Base-by-base conservation (phyloP, 169 alveolate species). In the Blepharisma undulans region DNA sequence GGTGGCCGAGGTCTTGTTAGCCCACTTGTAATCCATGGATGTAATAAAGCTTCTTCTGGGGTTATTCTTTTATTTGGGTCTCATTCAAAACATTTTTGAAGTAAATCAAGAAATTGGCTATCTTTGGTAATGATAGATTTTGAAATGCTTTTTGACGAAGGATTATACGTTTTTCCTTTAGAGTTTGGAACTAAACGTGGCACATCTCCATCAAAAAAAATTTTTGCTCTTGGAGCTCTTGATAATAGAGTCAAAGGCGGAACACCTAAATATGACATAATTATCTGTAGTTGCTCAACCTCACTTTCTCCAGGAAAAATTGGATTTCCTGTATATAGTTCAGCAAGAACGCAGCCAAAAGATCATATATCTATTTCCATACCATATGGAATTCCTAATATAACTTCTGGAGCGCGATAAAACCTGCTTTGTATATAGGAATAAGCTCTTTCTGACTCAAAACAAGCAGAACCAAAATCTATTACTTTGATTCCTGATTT, bases 261-360 rank as follows among this genome's bases (percentile, higher is more conserved):
- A 14, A 93, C 81, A 27, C 97, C 98, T 21, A 92, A 61, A 29
- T 94, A 91, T 74, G 95, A 97, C 97, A 95, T 95, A 27, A 95
- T 94, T 71, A 93, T 88, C 76, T 92, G 93, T 25, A 97, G 84
- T 90, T 96, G 95, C 29, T 96, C 98, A 74, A 80, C 89, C 91
- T 96, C 98, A 82, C 92, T 91, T 84, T 95, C 96, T 1, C 97
- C 97, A 2, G 97, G 96, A 87, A 96, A 96, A n/a, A 96, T 61
- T 21, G 98, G 96, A 32, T 88, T 48, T 12, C 98, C 98, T 3
- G 93, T 85, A 88, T 74, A 32, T 21, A 94, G 88, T 71, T 94
- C 96, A 85, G 91, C 91, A 84, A 94, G 72, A 16, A 94, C 84
- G 48, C 96, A 94, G 66, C 95, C 96, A 48, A 94, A 82, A 76